Conservation (phyloP, 2,329 filamentous ascomycete genomes). For the Sordariomycetes sp. region DNA sequence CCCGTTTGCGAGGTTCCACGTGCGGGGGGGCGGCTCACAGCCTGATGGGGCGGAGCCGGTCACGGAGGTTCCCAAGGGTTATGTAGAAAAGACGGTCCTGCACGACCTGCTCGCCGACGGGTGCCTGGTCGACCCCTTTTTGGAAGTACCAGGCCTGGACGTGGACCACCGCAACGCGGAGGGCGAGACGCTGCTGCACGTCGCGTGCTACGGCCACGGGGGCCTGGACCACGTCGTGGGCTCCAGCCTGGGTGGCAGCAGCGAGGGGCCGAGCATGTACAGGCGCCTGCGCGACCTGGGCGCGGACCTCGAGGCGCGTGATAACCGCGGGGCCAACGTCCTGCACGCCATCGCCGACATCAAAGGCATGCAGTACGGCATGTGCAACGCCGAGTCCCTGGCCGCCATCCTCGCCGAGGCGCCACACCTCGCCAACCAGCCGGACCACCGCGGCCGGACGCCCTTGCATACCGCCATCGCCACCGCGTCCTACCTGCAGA, state of each 20-base stretch:
- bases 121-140: constrained; percentile 8
- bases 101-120: constrained; percentile 11
- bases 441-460: constrained; percentile 13
- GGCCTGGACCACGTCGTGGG: constrained; percentile 6
- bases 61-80: constrained; percentile 7
- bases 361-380: neutral
- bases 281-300: constrained; percentile 12
- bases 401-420: neutral
- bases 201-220: constrained; percentile 8
- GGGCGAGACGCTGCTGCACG: constrained; percentile 15
- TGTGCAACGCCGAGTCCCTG: constrained; percentile 1
- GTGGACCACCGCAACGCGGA: constrained; percentile 13
- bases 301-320: constrained; percentile 12
- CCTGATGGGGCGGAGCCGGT: constrained; percentile 15
- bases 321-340: constrained; percentile 11
- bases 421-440: constrained; percentile 8
- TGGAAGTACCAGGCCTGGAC: constrained; percentile 11
- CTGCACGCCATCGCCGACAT: constrained; percentile 11
- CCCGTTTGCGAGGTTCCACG: constrained; percentile 11
- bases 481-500: neutral
- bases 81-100: constrained; percentile 11
- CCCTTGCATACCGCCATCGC: constrained; percentile 12
- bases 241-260: no score
- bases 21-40: neutral
- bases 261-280: constrained; percentile 7